phyloP scores from a whole-genome alignment of 768 basidiomycete species.

The Phaeotremella fagi region DNA sequence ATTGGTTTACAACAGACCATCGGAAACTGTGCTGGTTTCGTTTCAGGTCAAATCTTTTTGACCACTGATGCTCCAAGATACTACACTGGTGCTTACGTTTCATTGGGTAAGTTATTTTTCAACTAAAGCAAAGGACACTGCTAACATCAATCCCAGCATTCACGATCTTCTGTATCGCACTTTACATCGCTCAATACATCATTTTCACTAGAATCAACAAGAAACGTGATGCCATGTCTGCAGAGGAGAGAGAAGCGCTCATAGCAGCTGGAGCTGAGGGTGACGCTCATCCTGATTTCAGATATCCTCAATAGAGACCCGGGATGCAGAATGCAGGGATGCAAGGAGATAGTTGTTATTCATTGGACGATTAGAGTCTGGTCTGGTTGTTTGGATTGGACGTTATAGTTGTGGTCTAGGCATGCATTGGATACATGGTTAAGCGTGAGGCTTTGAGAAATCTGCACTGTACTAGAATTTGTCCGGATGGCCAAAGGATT shows the following conservation, averaged over 20 bases:
- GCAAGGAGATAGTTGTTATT: neutral
- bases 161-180: neutral
- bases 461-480: too few relatives aligned
- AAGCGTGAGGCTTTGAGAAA: neutral
- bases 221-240: neutral
- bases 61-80: conserved; percentile 10
- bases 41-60: conserved; percentile 12
- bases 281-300: conserved; percentile 5
- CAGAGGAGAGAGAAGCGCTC: neutral
- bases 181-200: neutral
- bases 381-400: neutral
- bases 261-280: conserved; percentile 2
- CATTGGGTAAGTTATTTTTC: neutral
- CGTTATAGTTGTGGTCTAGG: neutral
- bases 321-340: neutral
- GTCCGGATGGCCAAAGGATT: too few relatives aligned
- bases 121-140: neutral
- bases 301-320: neutral
- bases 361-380: neutral
- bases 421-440: too few relatives aligned
- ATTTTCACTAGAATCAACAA: neutral
- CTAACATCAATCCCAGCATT: neutral
- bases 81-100: conserved; percentile 1
- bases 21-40: conserved; percentile 26
- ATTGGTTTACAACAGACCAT: conserved; percentile 33